Evolutionary conservation across 2,329 filamentous ascomycete genomes (phyloP).

Genomic region (Cordyceps tenuipes): DNA sequence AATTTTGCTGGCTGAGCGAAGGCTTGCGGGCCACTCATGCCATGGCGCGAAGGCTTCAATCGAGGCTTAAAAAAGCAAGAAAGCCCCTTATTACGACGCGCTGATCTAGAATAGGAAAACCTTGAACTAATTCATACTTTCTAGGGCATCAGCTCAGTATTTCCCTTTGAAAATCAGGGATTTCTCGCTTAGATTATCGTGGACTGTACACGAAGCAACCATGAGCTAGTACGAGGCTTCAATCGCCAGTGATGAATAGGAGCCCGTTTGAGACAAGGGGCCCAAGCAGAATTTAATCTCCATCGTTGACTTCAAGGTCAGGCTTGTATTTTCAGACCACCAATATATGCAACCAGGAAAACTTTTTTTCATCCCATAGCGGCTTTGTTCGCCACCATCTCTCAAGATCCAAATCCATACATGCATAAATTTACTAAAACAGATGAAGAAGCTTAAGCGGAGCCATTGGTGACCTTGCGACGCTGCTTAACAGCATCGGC

Average conservation of each 20-base stretch:
- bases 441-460: not conserved
- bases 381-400: not conserved
- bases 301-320: not conserved
- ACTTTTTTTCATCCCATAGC: conserved; percentile 1
- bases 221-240: too few relatives aligned
- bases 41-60: not conserved
- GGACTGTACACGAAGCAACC: too few relatives aligned
- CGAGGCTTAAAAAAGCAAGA: too few relatives aligned
- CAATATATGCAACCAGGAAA: not conserved
- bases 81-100: too few relatives aligned
- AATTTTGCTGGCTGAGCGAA: conserved; percentile 6
- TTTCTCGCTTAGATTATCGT: too few relatives aligned
- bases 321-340: not conserved
- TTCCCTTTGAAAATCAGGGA: too few relatives aligned
- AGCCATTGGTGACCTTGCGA: conserved; percentile 37
- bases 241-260: too few relatives aligned
- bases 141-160: too few relatives aligned
- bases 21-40: not conserved
- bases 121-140: too few relatives aligned
- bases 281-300: not conserved
- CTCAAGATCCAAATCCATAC: not conserved
- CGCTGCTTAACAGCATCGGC: conserved; percentile 75
- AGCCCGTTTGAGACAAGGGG: too few relatives aligned
- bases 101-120: too few relatives aligned
- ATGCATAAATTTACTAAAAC: not conserved